Base-by-base conservation (phyloP, 257 asterid genomes). In the Penstemon eatonii region DNA sequence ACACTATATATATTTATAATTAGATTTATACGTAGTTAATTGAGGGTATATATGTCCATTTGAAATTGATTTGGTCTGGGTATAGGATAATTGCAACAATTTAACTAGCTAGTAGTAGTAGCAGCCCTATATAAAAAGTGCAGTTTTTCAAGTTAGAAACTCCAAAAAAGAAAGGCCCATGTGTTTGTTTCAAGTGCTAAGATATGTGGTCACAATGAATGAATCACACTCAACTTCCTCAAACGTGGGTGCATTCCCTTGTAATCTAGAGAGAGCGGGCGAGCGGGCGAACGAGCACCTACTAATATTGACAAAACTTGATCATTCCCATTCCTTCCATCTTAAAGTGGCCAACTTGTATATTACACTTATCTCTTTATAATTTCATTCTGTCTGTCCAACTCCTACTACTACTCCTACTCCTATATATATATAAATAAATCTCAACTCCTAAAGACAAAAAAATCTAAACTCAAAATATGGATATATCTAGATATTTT, bases 241-340 rank as follows among this genome's bases (percentile, higher is more conserved):
- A 47, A 67, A 73, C 88, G 88, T 82, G 85, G 87, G 79, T 75
- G 12, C 83, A 82, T 76, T 74, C 78, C 69, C 88, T 73, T 72
- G 73, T 63, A 59, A 19, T 63, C 70, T 64, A 69, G 51, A 74
- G 60, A 71, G 33, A 25, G 33, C 33, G 33, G 2, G 33, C 33
- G 33, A 25, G 33, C 33, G 33, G 2, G 33, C 33, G 2, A 25
- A 2, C 2, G 33, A 25, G 33, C 33, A 73, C 33, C 84, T 73
- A 75, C 60, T 45, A 69, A 76, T 67, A 70, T 45, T 57, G 83
- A 75, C 86, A 73, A 79, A 69, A 60, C 1, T n/a, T 62, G 55
- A 70, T 15, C 69, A 69, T 59, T 66, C 46, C 7, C 66, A 49
- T 69, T 60, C 62, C 2, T 36, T 66, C 79, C 79, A 73, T 73